Percentiles rank a stretch among this genome's conserved stretches.
Conservation (phyloP, 1,139 yeast species). For the Magnusiomyces suaveolens region DNA sequence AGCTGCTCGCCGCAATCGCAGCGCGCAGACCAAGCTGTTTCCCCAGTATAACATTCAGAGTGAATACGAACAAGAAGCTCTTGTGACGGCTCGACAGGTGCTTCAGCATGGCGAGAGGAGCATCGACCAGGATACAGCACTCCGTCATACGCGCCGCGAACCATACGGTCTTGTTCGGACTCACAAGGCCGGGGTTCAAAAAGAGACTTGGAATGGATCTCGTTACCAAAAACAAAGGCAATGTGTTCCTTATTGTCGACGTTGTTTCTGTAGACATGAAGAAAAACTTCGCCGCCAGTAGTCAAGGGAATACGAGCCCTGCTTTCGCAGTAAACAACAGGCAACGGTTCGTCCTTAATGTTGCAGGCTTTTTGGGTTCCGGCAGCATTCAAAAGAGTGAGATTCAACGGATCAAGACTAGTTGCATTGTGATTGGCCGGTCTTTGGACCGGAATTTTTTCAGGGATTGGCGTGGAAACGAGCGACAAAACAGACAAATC, state of each 20-base stretch:
- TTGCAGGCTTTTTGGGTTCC: conserved; percentile 10
- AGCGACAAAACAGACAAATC: conserved; percentile 3
- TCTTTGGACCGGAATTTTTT: no score
- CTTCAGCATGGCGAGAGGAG: conserved; percentile 33
- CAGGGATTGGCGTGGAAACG: conserved; percentile 1
- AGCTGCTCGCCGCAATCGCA: conserved; percentile 99
- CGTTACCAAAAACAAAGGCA: conserved; percentile 94
- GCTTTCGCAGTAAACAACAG: conserved; percentile 78
- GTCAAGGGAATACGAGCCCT: conserved; percentile 93
- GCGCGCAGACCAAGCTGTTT: conserved; percentile 97
- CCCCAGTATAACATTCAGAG: conserved; percentile 97
- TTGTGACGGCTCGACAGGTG: background rate
- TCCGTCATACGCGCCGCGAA: conserved; percentile 96
- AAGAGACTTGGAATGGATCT: conserved; percentile 66
- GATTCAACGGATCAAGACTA: background rate
- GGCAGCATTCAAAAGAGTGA: background rate
- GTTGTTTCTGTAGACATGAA: conserved; percentile 80
- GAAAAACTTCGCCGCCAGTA: conserved; percentile 81
- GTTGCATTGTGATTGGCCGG: background rate
- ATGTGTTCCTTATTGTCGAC: conserved; percentile 87
- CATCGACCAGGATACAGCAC: conserved; percentile 74
- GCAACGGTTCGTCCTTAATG: conserved; percentile 35
- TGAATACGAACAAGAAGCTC: conserved; percentile 70
- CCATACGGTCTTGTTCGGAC: conserved; percentile 87
- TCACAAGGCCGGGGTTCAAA: conserved; percentile 57